Conservation (phyloP, 768 basidiomycete species). For the Suillus weaverae region DNA sequence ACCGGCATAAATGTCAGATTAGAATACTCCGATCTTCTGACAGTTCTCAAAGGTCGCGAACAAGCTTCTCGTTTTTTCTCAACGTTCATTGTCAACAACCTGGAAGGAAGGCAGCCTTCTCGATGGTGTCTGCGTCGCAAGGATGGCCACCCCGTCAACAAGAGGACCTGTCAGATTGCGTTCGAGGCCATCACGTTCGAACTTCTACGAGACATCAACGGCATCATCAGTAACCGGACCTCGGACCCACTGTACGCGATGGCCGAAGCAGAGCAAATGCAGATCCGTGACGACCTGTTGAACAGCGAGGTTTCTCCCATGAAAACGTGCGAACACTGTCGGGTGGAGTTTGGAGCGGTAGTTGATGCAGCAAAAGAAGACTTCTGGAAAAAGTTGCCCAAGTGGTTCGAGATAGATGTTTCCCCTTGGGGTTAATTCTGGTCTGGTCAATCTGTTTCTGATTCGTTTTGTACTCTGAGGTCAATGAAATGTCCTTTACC, state of each 20-base stretch:
- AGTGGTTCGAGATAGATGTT: conserved; percentile 63
- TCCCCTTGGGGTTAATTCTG: conserved; percentile 34
- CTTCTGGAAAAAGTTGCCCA: conserved; percentile 63
- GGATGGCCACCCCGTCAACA: conserved; percentile 43
- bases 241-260: conserved; percentile 74
- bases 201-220: conserved; percentile 71
- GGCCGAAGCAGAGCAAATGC: conserved; percentile 65
- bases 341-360: conserved; percentile 58
- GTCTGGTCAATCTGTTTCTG: not conserved
- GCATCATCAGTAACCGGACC: conserved; percentile 61
- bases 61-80: conserved; percentile 73
- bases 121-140: conserved; percentile 48
- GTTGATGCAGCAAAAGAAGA: conserved; percentile 62
- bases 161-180: conserved; percentile 64
- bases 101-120: conserved; percentile 63
- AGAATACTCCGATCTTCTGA: conserved; percentile 55
- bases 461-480: not conserved
- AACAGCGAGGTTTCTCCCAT: conserved; percentile 45
- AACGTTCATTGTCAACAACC: conserved; percentile 71
- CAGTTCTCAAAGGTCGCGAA: conserved; percentile 67
- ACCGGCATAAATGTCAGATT: conserved; percentile 40
- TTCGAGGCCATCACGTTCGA: conserved; percentile 77
- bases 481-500: not conserved
- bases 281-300: conserved; percentile 48
- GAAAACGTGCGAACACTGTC: conserved; percentile 65